Percentiles rank a stretch among this genome's conserved stretches.
Conservation (phyloP, 1,139 yeast genomes). For the Scheffersomyces segobiensis region DNA sequence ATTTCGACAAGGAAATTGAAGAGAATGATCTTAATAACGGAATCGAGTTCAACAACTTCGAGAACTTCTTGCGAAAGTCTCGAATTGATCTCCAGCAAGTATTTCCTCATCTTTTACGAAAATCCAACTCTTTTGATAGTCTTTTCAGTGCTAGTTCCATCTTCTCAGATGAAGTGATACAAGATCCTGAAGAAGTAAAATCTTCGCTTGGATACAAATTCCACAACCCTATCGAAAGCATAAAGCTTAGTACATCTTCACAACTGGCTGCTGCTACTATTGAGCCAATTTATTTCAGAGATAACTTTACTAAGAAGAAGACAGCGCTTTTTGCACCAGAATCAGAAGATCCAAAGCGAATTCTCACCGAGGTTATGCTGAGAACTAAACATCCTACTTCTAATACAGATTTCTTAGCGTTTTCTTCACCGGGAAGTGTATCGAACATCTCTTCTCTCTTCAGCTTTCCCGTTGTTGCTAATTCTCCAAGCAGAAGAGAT, state of each 20-base stretch:
- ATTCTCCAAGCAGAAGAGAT: constrained; percentile 7
- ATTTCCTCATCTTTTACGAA: constrained; percentile 31
- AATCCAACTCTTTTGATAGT: constrained; percentile 28
- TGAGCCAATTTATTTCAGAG: constrained; percentile 24
- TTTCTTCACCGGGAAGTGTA: constrained; percentile 2
- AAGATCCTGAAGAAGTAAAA: constrained; percentile 4
- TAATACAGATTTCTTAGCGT: constrained; percentile 5
- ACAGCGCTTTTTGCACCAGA: constrained; percentile 1
- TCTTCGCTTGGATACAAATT: constrained; percentile 20
- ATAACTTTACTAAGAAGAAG: constrained; percentile 2
- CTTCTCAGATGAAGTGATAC: constrained; percentile 1
- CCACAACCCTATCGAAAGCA: constrained; percentile 41
- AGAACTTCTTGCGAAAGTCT: constrained; percentile 35
- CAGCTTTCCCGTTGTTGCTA: constrained; percentile 7
- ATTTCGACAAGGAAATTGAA: constrained; percentile 7
- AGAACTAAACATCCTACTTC: constrained; percentile 8
- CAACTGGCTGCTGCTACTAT: constrained; percentile 28
- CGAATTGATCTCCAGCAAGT: constrained; percentile 32
- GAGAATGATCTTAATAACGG: constrained; percentile 1
- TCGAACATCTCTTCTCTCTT: constrained; percentile 10
- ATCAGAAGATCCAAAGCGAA: constrained; percentile 11
- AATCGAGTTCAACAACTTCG: constrained; percentile 30
- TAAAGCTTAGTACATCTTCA: constrained; percentile 20
- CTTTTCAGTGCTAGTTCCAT: constrained; percentile 11
- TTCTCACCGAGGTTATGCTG: constrained; percentile 21